These are phyloP conservation scores for Xylaria sp. DNA, from an alignment of 2,329 filamentous ascomycete genomes.

Conservation along the genomic window DNA sequence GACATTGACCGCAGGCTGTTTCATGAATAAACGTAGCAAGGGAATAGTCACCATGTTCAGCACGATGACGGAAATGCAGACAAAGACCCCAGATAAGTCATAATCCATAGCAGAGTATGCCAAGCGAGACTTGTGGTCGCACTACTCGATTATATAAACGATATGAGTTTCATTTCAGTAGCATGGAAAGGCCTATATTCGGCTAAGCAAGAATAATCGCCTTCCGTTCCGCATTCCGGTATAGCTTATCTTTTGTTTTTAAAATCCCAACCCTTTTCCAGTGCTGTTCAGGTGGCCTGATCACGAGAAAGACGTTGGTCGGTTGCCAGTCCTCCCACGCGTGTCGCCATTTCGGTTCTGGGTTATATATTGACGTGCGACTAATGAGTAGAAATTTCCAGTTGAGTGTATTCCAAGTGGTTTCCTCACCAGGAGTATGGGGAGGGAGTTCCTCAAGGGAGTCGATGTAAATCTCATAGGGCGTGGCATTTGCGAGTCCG, in stretches of 20 bases:
- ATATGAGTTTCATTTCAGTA: neutral
- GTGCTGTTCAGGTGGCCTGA: neutral
- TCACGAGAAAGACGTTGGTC: constrained; percentile 15
- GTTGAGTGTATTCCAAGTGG: neutral
- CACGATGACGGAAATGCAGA: neutral
- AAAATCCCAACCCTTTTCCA: constrained; percentile 19
- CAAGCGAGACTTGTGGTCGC: neutral
- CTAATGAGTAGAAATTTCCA: constrained; percentile 13
- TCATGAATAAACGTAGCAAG: neutral
- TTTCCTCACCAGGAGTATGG: neutral
- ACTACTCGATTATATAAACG: neutral
- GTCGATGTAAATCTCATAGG: constrained; percentile 21
- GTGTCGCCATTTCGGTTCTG: constrained; percentile 2
- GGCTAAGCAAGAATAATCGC: neutral
- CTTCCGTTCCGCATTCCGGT: neutral
- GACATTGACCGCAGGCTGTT: neutral
- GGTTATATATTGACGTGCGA: constrained; percentile 19
- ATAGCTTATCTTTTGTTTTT: constrained; percentile 20
- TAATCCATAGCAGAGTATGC: neutral
- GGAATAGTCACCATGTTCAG: neutral
- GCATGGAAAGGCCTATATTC: neutral
- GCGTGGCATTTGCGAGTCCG: neutral
- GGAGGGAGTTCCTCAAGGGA: constrained; percentile 17
- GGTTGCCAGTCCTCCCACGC: constrained; percentile 18
- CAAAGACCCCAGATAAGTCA: neutral